Evolutionary conservation across 1,139 yeast species (phyloP).

Genomic region (Geotrichum candidum): DNA sequence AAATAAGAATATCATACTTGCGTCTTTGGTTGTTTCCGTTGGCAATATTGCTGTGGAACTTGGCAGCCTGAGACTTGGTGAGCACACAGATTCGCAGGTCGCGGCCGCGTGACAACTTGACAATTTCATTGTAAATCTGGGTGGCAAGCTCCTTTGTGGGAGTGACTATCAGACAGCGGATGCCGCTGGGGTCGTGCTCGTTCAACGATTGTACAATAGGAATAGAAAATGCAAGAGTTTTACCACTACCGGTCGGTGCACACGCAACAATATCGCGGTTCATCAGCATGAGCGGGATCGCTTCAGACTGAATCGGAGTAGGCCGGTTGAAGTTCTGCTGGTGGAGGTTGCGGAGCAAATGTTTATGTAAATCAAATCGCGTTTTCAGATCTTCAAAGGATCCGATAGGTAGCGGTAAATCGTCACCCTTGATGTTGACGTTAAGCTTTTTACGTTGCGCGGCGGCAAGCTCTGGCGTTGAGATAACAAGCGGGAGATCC

Average conservation of each 20-base stretch:
- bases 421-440: conserved; percentile 68
- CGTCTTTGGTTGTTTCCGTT: conserved; percentile 45
- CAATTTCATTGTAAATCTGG: conserved; percentile 72
- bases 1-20: conserved; percentile 72
- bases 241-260: conserved; percentile 99
- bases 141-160: conserved; percentile 91
- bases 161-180: conserved; percentile 74
- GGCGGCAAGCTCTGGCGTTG: conserved; percentile 52
- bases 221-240: conserved; percentile 91
- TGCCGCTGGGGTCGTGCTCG: conserved; percentile 37
- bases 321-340: conserved; percentile 74
- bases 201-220: conserved; percentile 60
- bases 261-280: conserved; percentile 83
- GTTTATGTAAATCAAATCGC: conserved; percentile 60
- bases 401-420: conserved; percentile 80
- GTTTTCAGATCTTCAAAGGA: conserved; percentile 73
- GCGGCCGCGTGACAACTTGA: conserved; percentile 45
- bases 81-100: conserved; percentile 61
- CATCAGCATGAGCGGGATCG: conserved; percentile 62
- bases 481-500: conserved; percentile 44
- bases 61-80: conserved; percentile 69
- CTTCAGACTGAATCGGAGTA: conserved; percentile 86
- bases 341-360: conserved; percentile 58
- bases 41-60: conserved; percentile 47
- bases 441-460: conserved; percentile 49